Percentiles rank a stretch among this genome's conserved stretches.
Conservation (phyloP, 2,329 filamentous ascomycete genomes). For the Colletotrichum tofieldiae region DNA sequence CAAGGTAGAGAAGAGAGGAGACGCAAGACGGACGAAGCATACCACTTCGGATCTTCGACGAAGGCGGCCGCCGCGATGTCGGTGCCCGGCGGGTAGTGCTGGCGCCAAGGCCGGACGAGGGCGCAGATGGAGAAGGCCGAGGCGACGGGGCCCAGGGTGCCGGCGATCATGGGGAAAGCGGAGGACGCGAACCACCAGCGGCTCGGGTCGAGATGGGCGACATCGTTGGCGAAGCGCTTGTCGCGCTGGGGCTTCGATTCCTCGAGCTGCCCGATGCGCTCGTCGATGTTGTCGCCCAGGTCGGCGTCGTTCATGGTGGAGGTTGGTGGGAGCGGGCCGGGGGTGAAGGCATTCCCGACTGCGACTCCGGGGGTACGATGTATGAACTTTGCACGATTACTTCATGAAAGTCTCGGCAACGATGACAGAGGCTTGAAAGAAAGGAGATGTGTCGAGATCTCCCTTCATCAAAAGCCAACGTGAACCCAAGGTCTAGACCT, state of each 20-base stretch:
- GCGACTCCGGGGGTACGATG: neutral
- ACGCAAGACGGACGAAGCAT: conserved; percentile 42
- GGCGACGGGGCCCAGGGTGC: conserved; percentile 87
- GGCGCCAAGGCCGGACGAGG: conserved; percentile 85
- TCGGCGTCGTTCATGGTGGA: conserved; percentile 60
- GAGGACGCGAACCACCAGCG: conserved; percentile 77
- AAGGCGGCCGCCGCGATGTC: conserved; percentile 65
- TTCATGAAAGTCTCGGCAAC: neutral
- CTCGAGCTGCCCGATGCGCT: conserved; percentile 50
- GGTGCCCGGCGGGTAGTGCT: conserved; percentile 65
- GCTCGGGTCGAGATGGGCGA: conserved; percentile 63
- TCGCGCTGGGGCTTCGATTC: conserved; percentile 46
- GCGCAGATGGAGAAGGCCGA: conserved; percentile 91
- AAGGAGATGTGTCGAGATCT: neutral
- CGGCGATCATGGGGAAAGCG: conserved; percentile 84
- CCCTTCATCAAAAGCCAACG: neutral
- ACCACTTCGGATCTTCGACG: conserved; percentile 81
- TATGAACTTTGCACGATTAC: neutral
- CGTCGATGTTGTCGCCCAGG: conserved; percentile 55
- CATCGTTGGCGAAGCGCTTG: conserved; percentile 55
- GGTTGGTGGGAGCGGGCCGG: neutral
- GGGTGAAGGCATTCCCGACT: conserved; percentile 36
- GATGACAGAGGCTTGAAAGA: neutral
- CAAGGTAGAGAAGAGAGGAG: neutral
- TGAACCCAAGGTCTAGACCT: conserved; percentile 12